Conservation (phyloP, 345 rosid genomes). For the Erysimum cheiranthoides region DNA sequence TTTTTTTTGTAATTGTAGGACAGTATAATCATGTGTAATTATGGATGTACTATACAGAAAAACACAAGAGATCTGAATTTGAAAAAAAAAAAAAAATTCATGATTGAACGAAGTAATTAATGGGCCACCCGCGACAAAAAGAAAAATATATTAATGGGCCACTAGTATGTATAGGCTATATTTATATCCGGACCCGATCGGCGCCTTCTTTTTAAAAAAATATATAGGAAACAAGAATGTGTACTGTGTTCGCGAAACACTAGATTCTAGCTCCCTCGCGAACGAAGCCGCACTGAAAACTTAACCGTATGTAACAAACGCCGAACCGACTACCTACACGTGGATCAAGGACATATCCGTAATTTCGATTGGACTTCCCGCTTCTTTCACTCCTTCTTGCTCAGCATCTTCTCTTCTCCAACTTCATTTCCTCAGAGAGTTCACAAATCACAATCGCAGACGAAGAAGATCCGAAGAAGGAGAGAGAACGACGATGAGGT, state of each 20-base stretch:
- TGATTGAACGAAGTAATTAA: neutral
- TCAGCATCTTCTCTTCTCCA: constrained; percentile 15
- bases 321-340: too few relatives aligned
- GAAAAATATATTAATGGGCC: neutral
- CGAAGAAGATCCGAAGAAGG: neutral
- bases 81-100: too few relatives aligned
- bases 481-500: constrained; percentile 31
- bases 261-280: too few relatives aligned
- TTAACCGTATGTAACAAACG: too few relatives aligned
- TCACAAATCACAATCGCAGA: neutral
- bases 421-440: neutral
- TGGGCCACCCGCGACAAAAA: neutral
- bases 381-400: constrained; percentile 15
- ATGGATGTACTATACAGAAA: neutral
- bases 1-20: neutral
- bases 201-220: too few relatives aligned
- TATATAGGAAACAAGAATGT: too few relatives aligned
- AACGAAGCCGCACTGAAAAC: too few relatives aligned
- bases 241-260: too few relatives aligned
- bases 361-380: constrained; percentile 41
- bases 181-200: too few relatives aligned
- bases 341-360: constrained; percentile 41
- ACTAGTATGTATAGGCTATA: neutral
- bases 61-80: neutral
- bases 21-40: neutral